phyloP scores from a whole-genome alignment of 108 stramenopile species.

The Seminavis robusta region DNA sequence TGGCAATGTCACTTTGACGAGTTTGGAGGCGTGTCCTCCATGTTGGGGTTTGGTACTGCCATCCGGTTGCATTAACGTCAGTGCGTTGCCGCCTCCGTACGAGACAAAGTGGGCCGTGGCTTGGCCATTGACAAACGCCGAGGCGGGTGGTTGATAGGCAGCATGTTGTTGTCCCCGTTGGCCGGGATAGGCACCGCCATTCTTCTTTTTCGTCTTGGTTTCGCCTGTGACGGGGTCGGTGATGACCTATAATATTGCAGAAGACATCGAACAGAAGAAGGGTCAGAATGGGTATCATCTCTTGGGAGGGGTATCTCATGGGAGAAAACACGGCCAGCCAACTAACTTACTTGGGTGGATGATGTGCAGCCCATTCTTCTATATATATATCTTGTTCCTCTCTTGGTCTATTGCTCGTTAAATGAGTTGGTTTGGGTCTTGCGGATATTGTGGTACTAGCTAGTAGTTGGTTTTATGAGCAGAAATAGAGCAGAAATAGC shows the following conservation, averaged over 20 bases:
- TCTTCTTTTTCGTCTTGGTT: conserved; percentile 21
- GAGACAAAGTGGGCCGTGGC: conserved; percentile 75
- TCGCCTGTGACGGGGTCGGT: conserved; percentile 36
- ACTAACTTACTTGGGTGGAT: conserved; percentile 22
- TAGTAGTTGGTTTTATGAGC: no score
- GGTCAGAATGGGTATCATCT: background rate
- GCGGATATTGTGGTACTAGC: no score
- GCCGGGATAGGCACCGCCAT: conserved; percentile 57
- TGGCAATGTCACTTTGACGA: conserved; percentile 76
- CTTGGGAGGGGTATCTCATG: background rate
- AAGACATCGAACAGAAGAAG: background rate
- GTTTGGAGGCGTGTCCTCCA: conserved; percentile 27
- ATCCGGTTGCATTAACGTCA: conserved; percentile 60
- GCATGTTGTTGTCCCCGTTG: conserved; percentile 48
- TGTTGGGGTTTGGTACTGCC: conserved; percentile 27
- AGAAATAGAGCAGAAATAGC: no score
- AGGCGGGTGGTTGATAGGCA: conserved; percentile 54
- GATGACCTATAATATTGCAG: conserved; percentile 3
- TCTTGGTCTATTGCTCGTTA: no score
- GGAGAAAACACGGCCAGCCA: background rate
- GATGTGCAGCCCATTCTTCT: conserved; percentile 20
- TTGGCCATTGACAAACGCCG: conserved; percentile 49
- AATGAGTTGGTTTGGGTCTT: no score
- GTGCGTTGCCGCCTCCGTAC: conserved; percentile 83
- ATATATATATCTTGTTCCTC: no score